Conservation (phyloP, 2,329 filamentous ascomycete genomes). For the Verticillium zaregamsianum region DNA sequence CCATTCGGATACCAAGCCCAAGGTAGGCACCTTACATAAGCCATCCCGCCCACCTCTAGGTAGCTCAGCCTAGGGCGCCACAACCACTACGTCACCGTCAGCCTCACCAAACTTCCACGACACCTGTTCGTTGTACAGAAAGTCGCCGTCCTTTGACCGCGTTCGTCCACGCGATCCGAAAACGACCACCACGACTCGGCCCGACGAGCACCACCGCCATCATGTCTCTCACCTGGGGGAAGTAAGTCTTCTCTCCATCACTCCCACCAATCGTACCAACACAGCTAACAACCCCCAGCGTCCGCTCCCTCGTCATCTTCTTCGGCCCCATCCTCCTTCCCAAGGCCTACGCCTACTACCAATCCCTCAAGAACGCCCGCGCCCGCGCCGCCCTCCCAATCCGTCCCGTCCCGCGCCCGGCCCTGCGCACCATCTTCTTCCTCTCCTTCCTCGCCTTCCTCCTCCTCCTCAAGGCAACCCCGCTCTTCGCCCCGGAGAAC, state of each 20-base stretch:
- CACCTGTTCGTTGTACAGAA: neutral
- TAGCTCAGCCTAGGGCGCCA: neutral
- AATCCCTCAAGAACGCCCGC: conserved; percentile 43
- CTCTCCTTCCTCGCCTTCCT: conserved; percentile 50
- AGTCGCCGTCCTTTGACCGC: neutral
- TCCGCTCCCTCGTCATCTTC: conserved; percentile 54
- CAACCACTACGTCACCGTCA: neutral
- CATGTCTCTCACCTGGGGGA: conserved; percentile 18
- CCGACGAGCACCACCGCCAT: conserved; percentile 2
- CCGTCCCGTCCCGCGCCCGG: conserved; percentile 48
- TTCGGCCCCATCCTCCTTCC: conserved; percentile 71
- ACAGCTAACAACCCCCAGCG: conserved; percentile 24
- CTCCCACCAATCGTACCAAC: neutral
- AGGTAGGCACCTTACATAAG: neutral
- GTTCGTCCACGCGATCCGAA: neutral
- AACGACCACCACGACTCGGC: neutral
- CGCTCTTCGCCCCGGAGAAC: conserved; percentile 70
- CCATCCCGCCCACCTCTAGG: too few species aligned
- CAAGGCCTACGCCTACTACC: conserved; percentile 61
- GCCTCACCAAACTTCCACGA: neutral
- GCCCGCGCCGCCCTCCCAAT: conserved; percentile 41
- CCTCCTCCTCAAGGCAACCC: conserved; percentile 56
- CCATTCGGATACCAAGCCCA: too few species aligned
- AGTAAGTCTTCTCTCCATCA: conserved; percentile 6
- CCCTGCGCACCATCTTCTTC: conserved; percentile 55